Evolutionary conservation across 345 rosid species (phyloP).

Genomic region (Salix dunnii): DNA sequence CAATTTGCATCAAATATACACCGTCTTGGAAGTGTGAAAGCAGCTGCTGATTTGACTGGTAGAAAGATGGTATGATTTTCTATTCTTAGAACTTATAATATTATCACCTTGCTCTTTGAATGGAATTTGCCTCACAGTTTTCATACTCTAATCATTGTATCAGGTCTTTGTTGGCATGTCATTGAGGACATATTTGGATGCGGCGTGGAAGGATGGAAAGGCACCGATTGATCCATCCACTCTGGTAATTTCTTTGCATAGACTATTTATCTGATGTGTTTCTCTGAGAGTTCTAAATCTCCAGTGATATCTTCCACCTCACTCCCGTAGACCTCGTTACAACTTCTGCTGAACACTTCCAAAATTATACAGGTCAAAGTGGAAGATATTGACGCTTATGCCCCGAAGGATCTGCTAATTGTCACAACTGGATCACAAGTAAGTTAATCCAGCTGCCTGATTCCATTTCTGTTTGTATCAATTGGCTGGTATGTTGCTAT

Average conservation of each 20-base stretch:
- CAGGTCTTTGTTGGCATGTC: slow-evolving; percentile 99
- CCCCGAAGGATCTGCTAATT: slow-evolving; percentile 90
- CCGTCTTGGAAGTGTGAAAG: slow-evolving; percentile 95
- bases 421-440: slow-evolving; percentile 99
- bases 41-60: slow-evolving; percentile 91
- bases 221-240: slow-evolving; percentile 94
- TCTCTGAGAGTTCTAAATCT: background rate
- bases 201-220: slow-evolving; percentile 99
- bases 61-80: slow-evolving; percentile 68
- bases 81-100: background rate
- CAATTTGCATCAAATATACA: slow-evolving; percentile 97
- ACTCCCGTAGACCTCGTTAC: background rate
- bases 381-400: slow-evolving; percentile 92
- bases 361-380: slow-evolving; percentile 59
- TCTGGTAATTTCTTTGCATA: slow-evolving; percentile 49
- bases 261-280: background rate
- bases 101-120: background rate
- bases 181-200: slow-evolving; percentile 87
- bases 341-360: slow-evolving; percentile 11
- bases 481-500: slow-evolving; percentile 25
- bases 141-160: slow-evolving; percentile 7
- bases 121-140: background rate
- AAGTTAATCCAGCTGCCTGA: slow-evolving; percentile 30
- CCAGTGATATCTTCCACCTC: slow-evolving; percentile 3
- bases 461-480: slow-evolving; percentile 2